phyloP scores from a whole-genome alignment of 192 early-diverging fungal genomes.

The Rhizophagus sp. region DNA sequence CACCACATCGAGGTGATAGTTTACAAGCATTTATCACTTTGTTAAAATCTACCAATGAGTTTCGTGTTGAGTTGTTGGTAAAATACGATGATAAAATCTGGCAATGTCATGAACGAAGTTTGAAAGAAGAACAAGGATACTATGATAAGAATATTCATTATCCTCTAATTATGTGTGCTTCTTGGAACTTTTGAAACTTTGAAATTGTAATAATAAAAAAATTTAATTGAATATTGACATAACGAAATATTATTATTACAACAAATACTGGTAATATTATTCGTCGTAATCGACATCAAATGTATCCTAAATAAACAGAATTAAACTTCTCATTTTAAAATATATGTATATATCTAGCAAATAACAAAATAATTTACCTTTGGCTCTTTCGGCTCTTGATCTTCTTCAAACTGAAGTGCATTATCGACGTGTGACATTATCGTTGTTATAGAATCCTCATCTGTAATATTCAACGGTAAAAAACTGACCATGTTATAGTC shows the following conservation, averaged over 20 bases:
- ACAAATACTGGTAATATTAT: too few species aligned
- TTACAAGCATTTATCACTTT: conserved; percentile 1
- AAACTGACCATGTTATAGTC: conserved; percentile 98
- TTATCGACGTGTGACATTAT: conserved; percentile 90
- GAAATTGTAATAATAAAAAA: too few species aligned
- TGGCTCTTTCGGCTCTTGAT: conserved; percentile 88
- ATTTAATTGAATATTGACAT: too few species aligned
- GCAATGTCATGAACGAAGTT: not conserved
- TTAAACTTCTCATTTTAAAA: too few species aligned
- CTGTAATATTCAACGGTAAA: conserved; percentile 88
- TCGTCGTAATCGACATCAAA: too few species aligned
- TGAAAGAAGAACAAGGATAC: not conserved
- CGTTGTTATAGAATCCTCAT: conserved; percentile 90
- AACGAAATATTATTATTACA: too few species aligned
- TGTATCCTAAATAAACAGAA: not conserved
- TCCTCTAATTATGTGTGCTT: conserved; percentile 1
- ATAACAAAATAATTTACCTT: conserved; percentile 17
- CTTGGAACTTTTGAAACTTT: not conserved
- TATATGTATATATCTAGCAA: not conserved
- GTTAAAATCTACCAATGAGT: not conserved
- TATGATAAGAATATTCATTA: conserved; percentile 6
- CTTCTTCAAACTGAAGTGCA: conserved; percentile 97
- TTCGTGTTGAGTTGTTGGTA: not conserved
- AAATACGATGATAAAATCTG: conserved; percentile 11
- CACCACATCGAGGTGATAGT: not conserved